Evolutionary conservation across 106 monocot species (phyloP).

Genomic region (Dioscorea alata): DNA sequence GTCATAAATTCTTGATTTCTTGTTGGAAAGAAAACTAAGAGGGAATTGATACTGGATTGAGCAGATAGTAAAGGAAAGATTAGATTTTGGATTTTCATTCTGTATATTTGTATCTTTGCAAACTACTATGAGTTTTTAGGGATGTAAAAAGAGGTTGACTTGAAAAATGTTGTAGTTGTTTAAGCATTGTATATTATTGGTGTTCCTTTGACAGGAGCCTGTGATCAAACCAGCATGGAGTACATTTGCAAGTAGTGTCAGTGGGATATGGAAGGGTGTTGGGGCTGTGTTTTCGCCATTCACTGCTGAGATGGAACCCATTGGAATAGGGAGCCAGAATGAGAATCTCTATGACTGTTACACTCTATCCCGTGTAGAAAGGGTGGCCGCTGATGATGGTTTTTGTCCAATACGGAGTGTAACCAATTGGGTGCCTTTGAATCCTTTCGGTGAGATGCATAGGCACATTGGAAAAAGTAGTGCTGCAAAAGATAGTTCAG

Average conservation of each 20-base stretch:
- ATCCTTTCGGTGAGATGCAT: constrained; percentile 62
- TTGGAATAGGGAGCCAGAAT: constrained; percentile 56
- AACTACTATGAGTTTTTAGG: too few species aligned
- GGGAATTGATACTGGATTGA: too few species aligned
- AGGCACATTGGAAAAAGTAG: constrained; percentile 11
- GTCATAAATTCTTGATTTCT: too few species aligned
- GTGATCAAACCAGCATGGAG: constrained; percentile 84
- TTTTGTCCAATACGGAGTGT: constrained; percentile 38
- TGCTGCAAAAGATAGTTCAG: constrained; percentile 1
- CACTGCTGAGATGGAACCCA: constrained; percentile 84
- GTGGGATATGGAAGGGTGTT: constrained; percentile 93
- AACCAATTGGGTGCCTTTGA: constrained; percentile 70
- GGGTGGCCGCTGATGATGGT: constrained; percentile 19
- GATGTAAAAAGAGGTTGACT: background rate
- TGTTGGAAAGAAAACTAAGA: too few species aligned
- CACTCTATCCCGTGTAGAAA: constrained; percentile 65
- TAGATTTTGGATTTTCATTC: too few species aligned
- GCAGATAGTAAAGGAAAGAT: too few species aligned
- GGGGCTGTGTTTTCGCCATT: constrained; percentile 93
- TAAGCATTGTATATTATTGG: too few species aligned
- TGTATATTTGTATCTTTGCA: too few species aligned
- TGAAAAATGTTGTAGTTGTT: background rate
- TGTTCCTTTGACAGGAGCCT: constrained; percentile 51
- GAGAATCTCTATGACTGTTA: constrained; percentile 94
- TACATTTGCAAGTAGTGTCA: constrained; percentile 73